Base-by-base conservation (phyloP, 163 green algal species). In the Scenedesmus sp. region DNA sequence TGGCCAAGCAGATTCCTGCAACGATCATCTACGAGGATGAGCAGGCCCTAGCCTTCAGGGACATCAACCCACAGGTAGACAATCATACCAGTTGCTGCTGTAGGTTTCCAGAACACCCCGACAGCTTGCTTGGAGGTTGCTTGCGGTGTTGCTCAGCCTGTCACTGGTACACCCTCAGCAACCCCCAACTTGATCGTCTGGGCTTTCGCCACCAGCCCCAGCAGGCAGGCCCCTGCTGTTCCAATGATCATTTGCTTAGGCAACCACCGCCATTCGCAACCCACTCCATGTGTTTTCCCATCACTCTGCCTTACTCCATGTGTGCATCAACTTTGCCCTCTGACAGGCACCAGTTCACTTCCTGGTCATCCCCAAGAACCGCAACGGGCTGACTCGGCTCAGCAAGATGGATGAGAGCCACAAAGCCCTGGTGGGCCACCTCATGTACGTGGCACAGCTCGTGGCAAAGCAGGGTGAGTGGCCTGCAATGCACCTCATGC, bases 1-100 rank as follows among this genome's bases (percentile, higher is more conserved):
- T 99, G 18, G 59, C 86, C 68, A 99, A 99, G 94, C 91, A 99
- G 86, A 99, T 93, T 40, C 91, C 92, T 24, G 95, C 97, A n/a
- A 95, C 93, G 59, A 95, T 99, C 73, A 96, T 99, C 43, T 99
- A 98, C 92, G 97, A 99, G 91, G 97, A 99, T 85, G 98, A 99
- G 30, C 82, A 97, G 72, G 94, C 92, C 0, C 93, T 99, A 35
- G 98, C 98, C 0, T 99, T 99, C 94, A 89, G 97, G 3, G 98
- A 99, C 93, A 98, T 99, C 94, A 96, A 89, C 56, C 96, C 96
- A 35, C 94, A 95, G 83, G 93, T 89, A 9, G 70, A 40, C 46
- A 56, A 56, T 56, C 46, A 56, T 56, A 56, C 46, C 46, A 56
- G 49, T 56, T 13, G 26, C 46, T 10, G 46, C 46, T 10, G 46